Base-by-base conservation (phyloP, 768 basidiomycete species). In the Aureoboletus auriporus region DNA sequence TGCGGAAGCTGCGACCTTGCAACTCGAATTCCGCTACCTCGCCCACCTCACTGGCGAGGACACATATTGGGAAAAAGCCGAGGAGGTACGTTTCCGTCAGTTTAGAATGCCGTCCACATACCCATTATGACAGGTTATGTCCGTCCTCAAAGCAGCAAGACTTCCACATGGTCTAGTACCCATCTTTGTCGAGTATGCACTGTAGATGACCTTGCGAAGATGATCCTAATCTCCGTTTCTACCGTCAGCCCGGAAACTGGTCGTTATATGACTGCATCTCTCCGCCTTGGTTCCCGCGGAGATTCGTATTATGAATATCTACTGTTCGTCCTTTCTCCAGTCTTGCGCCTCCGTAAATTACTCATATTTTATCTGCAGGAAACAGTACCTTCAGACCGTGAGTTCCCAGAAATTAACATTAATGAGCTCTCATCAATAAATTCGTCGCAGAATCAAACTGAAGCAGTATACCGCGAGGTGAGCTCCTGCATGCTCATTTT, bases 221-320 rank as follows among this genome's bases (percentile, higher is more conserved):
- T 31, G 29, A 12, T 39, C 34, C 52, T 63, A 28, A 59, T 52
- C 13, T 44, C 43, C 53, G 16, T 42, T 51, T 42, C 37, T 23
- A 39, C 23, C 6, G 14, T 30, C 51, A 84, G 84, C 26, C 73
- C 79, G 0, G 46, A 69, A 28, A 70, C 62, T 38, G 83, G 84
- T 16, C 70, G 66, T 45, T 85, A 82, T 53, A 66, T 82, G 16
- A 69, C 79, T 23, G 83, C 87, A 11, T 79, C 86, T 14, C 88
- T 98, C 53, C 83, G 93, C 11, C 78, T 98, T 17, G 94, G 94
- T 26, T 93, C 93, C 30, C 77, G 93, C 37, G 94, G 86, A 28
- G 94, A 98, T 65, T 93, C 90, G 3, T 97, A 84, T 69, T 98
- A 96, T 62, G 94, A 95, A 65, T 93, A 94, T 61, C 68, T 93